These are phyloP conservation scores for Breynia disticha DNA, from an alignment of 441 rosid genomes.

Conservation along the genomic window DNA sequence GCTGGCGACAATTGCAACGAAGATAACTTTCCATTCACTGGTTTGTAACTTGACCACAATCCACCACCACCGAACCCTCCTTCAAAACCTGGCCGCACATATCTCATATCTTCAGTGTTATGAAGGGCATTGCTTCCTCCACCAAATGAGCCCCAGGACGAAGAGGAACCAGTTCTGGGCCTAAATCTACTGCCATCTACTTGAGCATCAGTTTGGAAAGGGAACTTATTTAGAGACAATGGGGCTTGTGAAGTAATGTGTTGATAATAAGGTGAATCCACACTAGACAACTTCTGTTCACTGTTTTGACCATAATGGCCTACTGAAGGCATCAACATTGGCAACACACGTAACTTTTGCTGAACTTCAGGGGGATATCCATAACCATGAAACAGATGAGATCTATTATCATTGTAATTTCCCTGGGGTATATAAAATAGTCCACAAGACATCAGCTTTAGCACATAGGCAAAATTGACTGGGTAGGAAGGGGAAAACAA, in stretches of 20 bases:
- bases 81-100: conserved; percentile 26
- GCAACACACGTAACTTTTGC: conserved; percentile 23
- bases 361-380: conserved; percentile 23
- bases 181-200: conserved; percentile 25
- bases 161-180: conserved; percentile 22
- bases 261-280: conserved; percentile 26
- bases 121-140: conserved; percentile 19
- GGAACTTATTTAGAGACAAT: conserved; percentile 28
- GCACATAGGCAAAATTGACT: no score
- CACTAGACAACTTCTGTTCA: conserved; percentile 22
- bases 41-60: conserved; percentile 28
- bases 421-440: conserved; percentile 18
- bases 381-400: conserved; percentile 30
- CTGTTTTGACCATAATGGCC: conserved; percentile 22
- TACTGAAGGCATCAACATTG: conserved; percentile 17
- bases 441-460: no score
- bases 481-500: conserved; percentile 3
- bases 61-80: conserved; percentile 24
- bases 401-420: conserved; percentile 24
- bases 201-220: conserved; percentile 25
- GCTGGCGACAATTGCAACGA: conserved; percentile 23
- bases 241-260: conserved; percentile 21
- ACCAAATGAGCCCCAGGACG: conserved; percentile 21
- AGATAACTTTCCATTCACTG: conserved; percentile 19
- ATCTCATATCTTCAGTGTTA: conserved; percentile 18